Conservation (phyloP, 306 rosid genomes). For the Hylodesmum podocarpum region DNA sequence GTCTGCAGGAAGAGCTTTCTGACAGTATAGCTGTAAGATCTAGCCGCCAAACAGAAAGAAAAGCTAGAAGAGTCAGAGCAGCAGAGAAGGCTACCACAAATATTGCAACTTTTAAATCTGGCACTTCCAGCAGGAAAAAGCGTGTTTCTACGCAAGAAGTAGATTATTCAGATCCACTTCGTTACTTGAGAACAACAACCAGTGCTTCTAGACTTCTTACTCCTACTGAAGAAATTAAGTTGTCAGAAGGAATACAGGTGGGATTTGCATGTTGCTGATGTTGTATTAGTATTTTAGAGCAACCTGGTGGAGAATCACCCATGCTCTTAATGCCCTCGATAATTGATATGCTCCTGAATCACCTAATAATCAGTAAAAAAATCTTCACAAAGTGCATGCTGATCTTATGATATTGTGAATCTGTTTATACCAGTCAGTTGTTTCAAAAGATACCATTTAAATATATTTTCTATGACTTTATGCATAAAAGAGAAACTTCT, state of each 20-base stretch:
- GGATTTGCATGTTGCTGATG: constrained; percentile 17
- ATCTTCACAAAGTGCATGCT: constrained; percentile 19
- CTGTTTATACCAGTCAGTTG: not conserved
- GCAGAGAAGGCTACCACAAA: constrained; percentile 71
- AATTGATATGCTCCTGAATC: constrained; percentile 20
- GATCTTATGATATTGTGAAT: constrained; percentile 6
- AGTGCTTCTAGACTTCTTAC: constrained; percentile 72
- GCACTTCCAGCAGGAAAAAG: constrained; percentile 67
- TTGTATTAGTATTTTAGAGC: constrained; percentile 20
- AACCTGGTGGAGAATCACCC: not conserved
- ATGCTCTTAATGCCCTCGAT: constrained; percentile 1
- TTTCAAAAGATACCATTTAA: constrained; percentile 4
- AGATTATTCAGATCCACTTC: constrained; percentile 83
- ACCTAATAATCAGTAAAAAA: constrained; percentile 8
- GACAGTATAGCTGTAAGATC: constrained; percentile 68
- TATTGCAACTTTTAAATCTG: constrained; percentile 61
- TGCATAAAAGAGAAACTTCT: not conserved
- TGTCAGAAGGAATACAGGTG: constrained; percentile 97
- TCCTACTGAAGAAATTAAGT: constrained; percentile 67
- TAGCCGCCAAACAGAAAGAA: constrained; percentile 79
- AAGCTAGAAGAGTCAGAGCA: constrained; percentile 80
- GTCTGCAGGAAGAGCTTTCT: constrained; percentile 52
- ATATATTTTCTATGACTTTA: not conserved
- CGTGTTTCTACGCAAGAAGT: constrained; percentile 69
- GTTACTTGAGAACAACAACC: constrained; percentile 77